These are phyloP conservation scores for Scytalidium sp. DNA, from an alignment of 2,329 filamentous ascomycete species.

Conservation along the genomic window DNA sequence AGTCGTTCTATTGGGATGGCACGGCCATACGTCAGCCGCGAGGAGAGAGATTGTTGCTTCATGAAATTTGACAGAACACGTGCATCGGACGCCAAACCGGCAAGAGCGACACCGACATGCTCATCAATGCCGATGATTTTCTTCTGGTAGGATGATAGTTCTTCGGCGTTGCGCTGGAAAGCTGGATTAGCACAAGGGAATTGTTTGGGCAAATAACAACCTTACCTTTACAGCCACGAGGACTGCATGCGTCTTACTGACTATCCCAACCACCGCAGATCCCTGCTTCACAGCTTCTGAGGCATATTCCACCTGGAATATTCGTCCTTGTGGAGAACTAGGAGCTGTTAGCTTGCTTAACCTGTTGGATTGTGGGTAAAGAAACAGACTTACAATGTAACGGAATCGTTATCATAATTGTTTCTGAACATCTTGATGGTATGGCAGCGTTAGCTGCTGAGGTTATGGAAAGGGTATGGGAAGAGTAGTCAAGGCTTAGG, in stretches of 20 bases:
- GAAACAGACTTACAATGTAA: constrained; percentile 83
- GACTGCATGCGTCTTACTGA: constrained; percentile 97
- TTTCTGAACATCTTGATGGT: constrained; percentile 87
- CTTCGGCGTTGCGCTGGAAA: constrained; percentile 89
- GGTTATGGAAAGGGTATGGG: background rate
- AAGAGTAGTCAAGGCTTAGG: constrained; percentile 6
- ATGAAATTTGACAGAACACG: constrained; percentile 99
- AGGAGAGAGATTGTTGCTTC: constrained; percentile 97
- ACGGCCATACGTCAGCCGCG: constrained; percentile 93
- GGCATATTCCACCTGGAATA: constrained; percentile 99
- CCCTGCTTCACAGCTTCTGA: constrained; percentile 98
- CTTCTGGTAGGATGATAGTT: constrained; percentile 99
- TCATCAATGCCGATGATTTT: constrained; percentile 97
- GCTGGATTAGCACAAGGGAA: background rate
- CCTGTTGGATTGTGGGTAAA: background rate
- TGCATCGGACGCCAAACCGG: constrained; percentile 94
- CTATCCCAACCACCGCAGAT: constrained; percentile 93
- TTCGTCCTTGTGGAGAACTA: constrained; percentile 97
- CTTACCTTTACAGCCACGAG: constrained; percentile 92
- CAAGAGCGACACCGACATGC: constrained; percentile 92
- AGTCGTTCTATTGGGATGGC: constrained; percentile 87
- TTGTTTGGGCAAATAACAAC: constrained; percentile 3
- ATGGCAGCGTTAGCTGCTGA: constrained; percentile 14
- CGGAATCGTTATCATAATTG: constrained; percentile 99
- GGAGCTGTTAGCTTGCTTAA: constrained; percentile 20